Percentiles rank a stretch among this genome's conserved stretches.
Conservation (phyloP, 345 rosid genomes). For the Eutrema yunnanense region DNA sequence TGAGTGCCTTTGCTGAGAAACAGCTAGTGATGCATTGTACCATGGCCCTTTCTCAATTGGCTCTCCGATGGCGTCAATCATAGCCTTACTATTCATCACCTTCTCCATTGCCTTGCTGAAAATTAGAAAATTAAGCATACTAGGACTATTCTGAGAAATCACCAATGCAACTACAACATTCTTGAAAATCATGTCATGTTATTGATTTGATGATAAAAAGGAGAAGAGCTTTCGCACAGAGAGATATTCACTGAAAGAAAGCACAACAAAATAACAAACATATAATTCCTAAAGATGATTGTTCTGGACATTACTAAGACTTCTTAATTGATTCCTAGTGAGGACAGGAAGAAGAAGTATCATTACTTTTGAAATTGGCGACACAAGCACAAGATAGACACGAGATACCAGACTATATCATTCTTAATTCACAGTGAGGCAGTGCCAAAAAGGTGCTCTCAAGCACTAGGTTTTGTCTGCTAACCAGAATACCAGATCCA, state of each 20-base stretch:
- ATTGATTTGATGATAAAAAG: neutral
- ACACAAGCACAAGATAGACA: neutral
- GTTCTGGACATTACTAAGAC: neutral
- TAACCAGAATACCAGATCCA: neutral
- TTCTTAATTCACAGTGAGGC: neutral
- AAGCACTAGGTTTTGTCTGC: too few species aligned
- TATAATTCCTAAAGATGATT: neutral
- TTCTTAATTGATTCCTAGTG: neutral
- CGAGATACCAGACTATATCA: neutral
- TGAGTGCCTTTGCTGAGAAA: constrained; percentile 79
- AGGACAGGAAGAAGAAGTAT: neutral
- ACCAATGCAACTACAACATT: constrained; percentile 7
- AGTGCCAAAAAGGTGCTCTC: too few species aligned
- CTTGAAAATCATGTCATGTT: neutral
- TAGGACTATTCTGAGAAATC: neutral
- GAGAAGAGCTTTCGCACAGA: neutral
- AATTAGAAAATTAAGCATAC: neutral
- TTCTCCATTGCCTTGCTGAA: constrained; percentile 90
- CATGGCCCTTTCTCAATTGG: constrained; percentile 93
- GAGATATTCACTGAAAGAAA: neutral
- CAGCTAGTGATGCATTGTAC: constrained; percentile 94
- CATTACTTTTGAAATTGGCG: neutral
- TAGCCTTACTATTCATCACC: constrained; percentile 57
- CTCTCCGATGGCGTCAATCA: constrained; percentile 80
- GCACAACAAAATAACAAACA: neutral